Evolutionary conservation across 2,329 filamentous ascomycete species (phyloP).

Genomic region (Pseudopithomyces chartarum): DNA sequence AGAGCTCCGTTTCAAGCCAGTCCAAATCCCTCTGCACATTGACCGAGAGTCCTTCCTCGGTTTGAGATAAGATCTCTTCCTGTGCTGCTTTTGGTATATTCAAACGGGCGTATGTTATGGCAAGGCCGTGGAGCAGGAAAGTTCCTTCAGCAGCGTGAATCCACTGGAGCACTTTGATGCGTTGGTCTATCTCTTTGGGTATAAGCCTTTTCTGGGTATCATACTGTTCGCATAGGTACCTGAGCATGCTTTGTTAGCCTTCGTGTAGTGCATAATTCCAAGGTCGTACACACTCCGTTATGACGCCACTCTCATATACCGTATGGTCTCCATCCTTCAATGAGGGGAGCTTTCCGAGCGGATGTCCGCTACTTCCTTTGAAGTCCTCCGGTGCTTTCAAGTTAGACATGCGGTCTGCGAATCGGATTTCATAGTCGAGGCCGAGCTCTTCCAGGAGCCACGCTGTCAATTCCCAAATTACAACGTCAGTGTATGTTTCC

Average conservation of each 20-base stretch:
- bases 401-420: conserved; percentile 45
- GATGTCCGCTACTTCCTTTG: conserved; percentile 47
- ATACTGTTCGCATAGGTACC: conserved; percentile 55
- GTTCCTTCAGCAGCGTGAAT: conserved; percentile 55
- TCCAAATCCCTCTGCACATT: conserved; percentile 54
- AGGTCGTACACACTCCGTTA: conserved; percentile 47
- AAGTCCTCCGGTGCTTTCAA: conserved; percentile 50
- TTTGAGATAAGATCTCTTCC: conserved; percentile 36
- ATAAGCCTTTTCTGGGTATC: conserved; percentile 47
- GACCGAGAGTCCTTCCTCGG: conserved; percentile 45
- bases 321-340: conserved; percentile 49
- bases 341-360: conserved; percentile 53
- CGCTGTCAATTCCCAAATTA: conserved; percentile 39
- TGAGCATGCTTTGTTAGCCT: conserved; percentile 14
- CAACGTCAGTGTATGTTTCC: too few relatives aligned
- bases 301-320: conserved; percentile 53
- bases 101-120: conserved; percentile 53
- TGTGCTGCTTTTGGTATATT: conserved; percentile 41
- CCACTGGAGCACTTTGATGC: conserved; percentile 50
- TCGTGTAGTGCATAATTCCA: not conserved
- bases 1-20: conserved; percentile 51
- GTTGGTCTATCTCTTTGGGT: conserved; percentile 38
- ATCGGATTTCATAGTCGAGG: conserved; percentile 49
- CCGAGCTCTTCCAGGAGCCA: conserved; percentile 54
- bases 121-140: conserved; percentile 51